Base-by-base conservation (phyloP, 805 yeast species). In the Candida koratica region DNA sequence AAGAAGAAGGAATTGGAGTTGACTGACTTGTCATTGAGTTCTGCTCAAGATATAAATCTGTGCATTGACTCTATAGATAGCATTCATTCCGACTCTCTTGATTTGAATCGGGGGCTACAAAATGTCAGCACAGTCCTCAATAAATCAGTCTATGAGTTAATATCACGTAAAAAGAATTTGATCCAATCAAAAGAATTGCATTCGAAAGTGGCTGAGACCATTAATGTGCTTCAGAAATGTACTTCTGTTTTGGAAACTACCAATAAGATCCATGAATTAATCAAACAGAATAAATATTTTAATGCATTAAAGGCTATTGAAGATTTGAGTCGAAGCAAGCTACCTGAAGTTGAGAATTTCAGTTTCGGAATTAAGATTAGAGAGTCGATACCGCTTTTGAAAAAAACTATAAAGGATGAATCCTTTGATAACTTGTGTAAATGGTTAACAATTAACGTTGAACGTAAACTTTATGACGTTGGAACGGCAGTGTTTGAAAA, bases 301-400 rank as follows among this genome's bases (percentile, higher is more conserved):
- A 84, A 84, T 41, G 97, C 97, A 0, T 73, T 93, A 48, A 86
- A 87, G 56, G 76, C 83, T 46, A 64, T 88, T 34, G 89, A 87
- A 41, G 87, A 81, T 49, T 65, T 90, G 43, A 78, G 80, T 26
- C 74, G 73, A 38, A 67, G 82, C 27, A 85, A 82, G 46, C 62
- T 81, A 30, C 83, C 81, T 41, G 84, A 79, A 37, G 81, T 79
- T 20, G 82, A 80, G 34, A 75, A 77, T 35, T 84, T 83, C 50
- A 82, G 83, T 27, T 86, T 90, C 56, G 75, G 94, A 13, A 72
- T 75, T 29, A 77, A 79, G 49, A 81, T 90, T 31, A 74, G 81
- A 46, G 73, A 75, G 25, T 80, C 95, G 0, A 75, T 90, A 4
- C 96, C 97, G 0, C 73, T 76, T 27, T 69, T 90, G 47, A 79